Evolutionary conservation across 805 yeast genomes (phyloP), one percentile per base, ranked within the genome.

Genomic region (Metschnikowia similis): DNA sequence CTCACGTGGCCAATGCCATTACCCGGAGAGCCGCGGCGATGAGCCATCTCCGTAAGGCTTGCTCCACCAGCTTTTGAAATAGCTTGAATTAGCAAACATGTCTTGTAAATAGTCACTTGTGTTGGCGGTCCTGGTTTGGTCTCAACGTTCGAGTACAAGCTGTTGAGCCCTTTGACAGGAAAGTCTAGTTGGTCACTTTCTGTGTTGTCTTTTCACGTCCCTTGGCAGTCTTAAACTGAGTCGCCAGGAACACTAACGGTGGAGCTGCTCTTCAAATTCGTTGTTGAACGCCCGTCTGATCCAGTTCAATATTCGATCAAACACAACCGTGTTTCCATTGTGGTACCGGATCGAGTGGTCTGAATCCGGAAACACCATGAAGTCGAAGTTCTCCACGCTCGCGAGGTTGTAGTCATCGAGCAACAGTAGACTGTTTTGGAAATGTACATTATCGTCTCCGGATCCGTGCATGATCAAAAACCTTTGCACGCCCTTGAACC

Each of bases 381-480:
- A 71, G 60, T 87, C 94, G 56, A 83, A 87, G 67, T 94, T 94
- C 61, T 88, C 95, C n/a, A 90, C 80, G 2, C 77, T 79, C n/a
- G 74, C 79, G 48, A 83, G 59, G 60, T 91, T 85, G 48, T 92
- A 74, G 56, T 79, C 70, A 68, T 94, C 98, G 41, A 94, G 63
- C 35, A 94, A 71, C 64, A 84, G 82, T 52, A 89, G 74, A 40
- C 92, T 80, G 70, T 94, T 89, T 65, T 94, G 99, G 68, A 91
- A 81, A 69, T 94, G 98, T 41, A 94, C 99, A 60, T 94, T 94
- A 67, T 94, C 99, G 69, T 94, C 99, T 4, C 97, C 96, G 0
- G 97, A 84, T 1, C 99, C 99, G 63, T 92, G 99, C 89, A 92
- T 89, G 35, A 94, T 64, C 53, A 94, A 67, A 61, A 94, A 89